These are phyloP conservation scores for Russula dissimulans DNA, from an alignment of 768 basidiomycete genomes.

Conservation along the genomic window DNA sequence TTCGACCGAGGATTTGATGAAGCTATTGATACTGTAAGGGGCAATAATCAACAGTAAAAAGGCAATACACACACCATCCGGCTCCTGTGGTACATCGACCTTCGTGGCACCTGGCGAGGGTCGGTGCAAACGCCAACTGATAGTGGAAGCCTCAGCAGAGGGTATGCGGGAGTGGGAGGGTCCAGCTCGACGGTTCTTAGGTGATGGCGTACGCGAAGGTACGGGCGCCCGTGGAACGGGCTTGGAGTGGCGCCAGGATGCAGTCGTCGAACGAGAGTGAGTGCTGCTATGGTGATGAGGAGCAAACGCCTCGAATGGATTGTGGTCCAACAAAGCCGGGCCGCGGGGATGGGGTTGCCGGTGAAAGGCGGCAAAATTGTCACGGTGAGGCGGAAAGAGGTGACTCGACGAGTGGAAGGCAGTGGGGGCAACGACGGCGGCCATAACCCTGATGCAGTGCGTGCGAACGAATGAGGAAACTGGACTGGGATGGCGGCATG, in stretches of 20 bases:
- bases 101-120: background rate
- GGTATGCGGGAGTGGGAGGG: background rate
- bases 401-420: constrained; percentile 1
- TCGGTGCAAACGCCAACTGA: background rate
- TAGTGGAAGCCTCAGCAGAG: background rate
- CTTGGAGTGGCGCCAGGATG: constrained; percentile 14
- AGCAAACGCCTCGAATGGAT: constrained; percentile 11
- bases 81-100: background rate
- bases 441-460: background rate
- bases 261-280: background rate
- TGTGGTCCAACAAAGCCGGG: background rate
- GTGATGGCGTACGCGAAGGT: background rate
- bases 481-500: too few species aligned
- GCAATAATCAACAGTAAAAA: background rate
- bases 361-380: background rate
- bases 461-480: too few species aligned
- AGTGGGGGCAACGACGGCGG: background rate
- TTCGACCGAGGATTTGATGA: background rate
- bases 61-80: background rate
- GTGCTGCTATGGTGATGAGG: background rate
- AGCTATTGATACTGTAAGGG: background rate
- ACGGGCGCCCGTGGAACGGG: background rate
- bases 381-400: background rate
- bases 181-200: background rate
- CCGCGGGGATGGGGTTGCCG: background rate